phyloP scores from a whole-genome alignment of 805 yeast species.

The Brettanomyces custersianus region DNA sequence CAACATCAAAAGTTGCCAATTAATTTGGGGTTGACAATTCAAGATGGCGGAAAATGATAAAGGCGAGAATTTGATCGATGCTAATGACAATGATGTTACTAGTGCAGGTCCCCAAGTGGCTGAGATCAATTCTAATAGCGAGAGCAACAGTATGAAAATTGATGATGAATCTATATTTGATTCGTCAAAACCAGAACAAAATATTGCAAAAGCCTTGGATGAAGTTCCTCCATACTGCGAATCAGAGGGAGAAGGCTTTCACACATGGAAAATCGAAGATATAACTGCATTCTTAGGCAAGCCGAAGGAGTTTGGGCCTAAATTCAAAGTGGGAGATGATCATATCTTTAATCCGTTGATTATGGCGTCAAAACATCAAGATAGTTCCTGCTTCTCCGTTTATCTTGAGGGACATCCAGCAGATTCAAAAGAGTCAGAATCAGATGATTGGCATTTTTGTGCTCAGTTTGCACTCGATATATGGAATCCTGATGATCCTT shows the following conservation, averaged over 20 bases:
- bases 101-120: too few species aligned
- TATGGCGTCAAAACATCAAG: constrained; percentile 65
- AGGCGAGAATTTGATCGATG: too few species aligned
- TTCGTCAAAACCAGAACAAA: constrained; percentile 15
- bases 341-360: constrained; percentile 62
- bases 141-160: background rate
- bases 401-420: constrained; percentile 69
- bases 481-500: constrained; percentile 72
- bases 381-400: constrained; percentile 51
- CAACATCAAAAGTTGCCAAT: too few species aligned
- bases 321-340: constrained; percentile 45
- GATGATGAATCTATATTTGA: constrained; percentile 6
- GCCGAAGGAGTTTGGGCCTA: constrained; percentile 31
- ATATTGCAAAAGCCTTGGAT: constrained; percentile 15
- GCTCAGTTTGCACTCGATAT: constrained; percentile 81
- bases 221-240: constrained; percentile 25
- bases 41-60: too few species aligned
- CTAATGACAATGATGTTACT: too few species aligned
- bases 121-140: background rate
- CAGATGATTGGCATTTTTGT: constrained; percentile 72
- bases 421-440: constrained; percentile 16
- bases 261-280: constrained; percentile 33
- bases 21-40: too few species aligned
- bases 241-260: constrained; percentile 19
- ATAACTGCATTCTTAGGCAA: constrained; percentile 21